Conservation (phyloP, 2,329 filamentous ascomycete genomes). For the Dactylella cylindrospora region DNA sequence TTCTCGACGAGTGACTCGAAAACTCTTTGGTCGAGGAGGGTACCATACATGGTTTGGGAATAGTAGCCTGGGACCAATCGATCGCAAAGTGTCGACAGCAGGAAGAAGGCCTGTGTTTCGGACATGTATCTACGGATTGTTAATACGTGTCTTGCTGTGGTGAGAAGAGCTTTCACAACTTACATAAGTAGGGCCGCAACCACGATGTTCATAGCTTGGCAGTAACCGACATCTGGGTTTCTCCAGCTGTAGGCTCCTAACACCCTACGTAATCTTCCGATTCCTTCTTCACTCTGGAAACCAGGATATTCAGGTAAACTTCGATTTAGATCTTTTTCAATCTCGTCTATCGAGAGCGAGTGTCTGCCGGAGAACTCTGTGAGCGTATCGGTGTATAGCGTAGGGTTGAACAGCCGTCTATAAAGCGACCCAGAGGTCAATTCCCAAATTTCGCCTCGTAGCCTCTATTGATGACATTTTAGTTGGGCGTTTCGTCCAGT, state of each 20-base stretch:
- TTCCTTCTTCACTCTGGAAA: slow-evolving; percentile 94
- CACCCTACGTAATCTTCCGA: slow-evolving; percentile 82
- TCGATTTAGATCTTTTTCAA: slow-evolving; percentile 95
- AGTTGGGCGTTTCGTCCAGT: background rate
- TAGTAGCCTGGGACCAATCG: slow-evolving; percentile 94
- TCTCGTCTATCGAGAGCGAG: slow-evolving; percentile 95
- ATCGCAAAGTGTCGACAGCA: slow-evolving; percentile 88
- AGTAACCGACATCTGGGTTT: slow-evolving; percentile 93
- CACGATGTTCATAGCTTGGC: slow-evolving; percentile 99
- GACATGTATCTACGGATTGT: slow-evolving; percentile 74
- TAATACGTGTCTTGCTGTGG: slow-evolving; percentile 30
- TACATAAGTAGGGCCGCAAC: slow-evolving; percentile 92
- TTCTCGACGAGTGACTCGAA: slow-evolving; percentile 98
- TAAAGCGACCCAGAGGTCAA: slow-evolving; percentile 88
- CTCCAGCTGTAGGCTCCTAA: slow-evolving; percentile 97
- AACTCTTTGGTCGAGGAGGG: slow-evolving; percentile 90
- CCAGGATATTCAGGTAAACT: slow-evolving; percentile 96
- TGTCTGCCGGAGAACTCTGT: slow-evolving; percentile 79
- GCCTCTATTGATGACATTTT: slow-evolving; percentile 54
- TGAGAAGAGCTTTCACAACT: slow-evolving; percentile 50
- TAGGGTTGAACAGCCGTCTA: slow-evolving; percentile 80
- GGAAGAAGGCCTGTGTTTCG: slow-evolving; percentile 90
- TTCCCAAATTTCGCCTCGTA: slow-evolving; percentile 95
- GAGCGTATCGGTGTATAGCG: slow-evolving; percentile 79
- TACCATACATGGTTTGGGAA: slow-evolving; percentile 98